phyloP scores from a whole-genome alignment of 805 yeast genomes.

The Suhomyces sp. region DNA sequence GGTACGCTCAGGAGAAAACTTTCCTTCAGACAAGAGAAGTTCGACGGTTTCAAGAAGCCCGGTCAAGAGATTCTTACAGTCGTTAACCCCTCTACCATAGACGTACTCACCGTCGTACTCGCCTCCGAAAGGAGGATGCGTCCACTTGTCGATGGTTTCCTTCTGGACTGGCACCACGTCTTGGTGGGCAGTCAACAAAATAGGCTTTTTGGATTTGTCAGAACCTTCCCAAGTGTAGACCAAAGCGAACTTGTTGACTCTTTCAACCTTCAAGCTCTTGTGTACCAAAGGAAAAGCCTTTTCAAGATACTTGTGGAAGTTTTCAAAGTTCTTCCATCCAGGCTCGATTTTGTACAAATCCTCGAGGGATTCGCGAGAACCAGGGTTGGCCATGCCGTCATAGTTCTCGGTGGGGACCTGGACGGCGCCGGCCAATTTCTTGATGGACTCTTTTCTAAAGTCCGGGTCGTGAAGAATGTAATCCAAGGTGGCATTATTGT shows the following conservation, averaged over 20 bases:
- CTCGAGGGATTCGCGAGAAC: slow-evolving; percentile 17
- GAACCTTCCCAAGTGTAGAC: slow-evolving; percentile 39
- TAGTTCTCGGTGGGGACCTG: slow-evolving; percentile 29
- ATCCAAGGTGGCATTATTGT: slow-evolving; percentile 18
- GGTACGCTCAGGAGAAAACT: slow-evolving; percentile 43
- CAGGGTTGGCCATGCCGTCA: slow-evolving; percentile 31
- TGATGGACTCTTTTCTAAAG: slow-evolving; percentile 21
- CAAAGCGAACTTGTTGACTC: slow-evolving; percentile 35
- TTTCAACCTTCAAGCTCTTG: slow-evolving; percentile 29
- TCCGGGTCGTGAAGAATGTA: slow-evolving; percentile 24
- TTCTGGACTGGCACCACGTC: slow-evolving; percentile 42
- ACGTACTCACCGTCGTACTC: slow-evolving; percentile 28
- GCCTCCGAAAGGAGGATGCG: slow-evolving; percentile 37
- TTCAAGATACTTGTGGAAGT: slow-evolving; percentile 30
- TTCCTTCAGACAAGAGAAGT: slow-evolving; percentile 24
- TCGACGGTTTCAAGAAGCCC: slow-evolving; percentile 42
- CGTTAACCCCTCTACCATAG: slow-evolving; percentile 36
- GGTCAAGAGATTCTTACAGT: slow-evolving; percentile 42
- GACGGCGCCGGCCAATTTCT: slow-evolving; percentile 26
- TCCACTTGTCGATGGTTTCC: slow-evolving; percentile 38
- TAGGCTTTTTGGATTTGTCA: slow-evolving; percentile 27
- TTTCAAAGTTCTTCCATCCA: slow-evolving; percentile 14
- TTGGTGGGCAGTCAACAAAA: slow-evolving; percentile 38
- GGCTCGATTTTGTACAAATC: slow-evolving; percentile 23
- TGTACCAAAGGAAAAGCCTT: slow-evolving; percentile 33